Base-by-base conservation (phyloP, 2,329 filamentous ascomycete species). In the Venturia asperata region DNA sequence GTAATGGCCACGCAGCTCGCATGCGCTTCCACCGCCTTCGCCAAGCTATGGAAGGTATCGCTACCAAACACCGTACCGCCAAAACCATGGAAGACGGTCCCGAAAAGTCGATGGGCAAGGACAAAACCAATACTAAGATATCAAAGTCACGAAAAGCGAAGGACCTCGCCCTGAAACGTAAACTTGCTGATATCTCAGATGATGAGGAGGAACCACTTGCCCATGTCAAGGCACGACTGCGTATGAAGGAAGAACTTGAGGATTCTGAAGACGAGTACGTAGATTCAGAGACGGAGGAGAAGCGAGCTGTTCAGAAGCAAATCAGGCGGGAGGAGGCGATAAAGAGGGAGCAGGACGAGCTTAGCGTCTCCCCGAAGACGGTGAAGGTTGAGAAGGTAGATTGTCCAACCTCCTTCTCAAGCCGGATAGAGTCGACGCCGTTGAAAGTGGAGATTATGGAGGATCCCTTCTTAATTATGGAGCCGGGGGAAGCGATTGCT, bases 11-110 rank as follows among this genome's bases (percentile, higher is more conserved):
- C 69, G 82, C 82, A 3, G 82, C 82, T 17, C 79, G 82, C 47
- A 84, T 84, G 82, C 78, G 82, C 37, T 84, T 79, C 70, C 81
- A 79, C 27, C 79, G 82, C 43, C 83, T 83, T 72, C 79, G 77
- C 66, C 76, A 79, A 64, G 80, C 83, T 60, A 81, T 82, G 75
- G 55, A 64, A 21, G 58, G 52, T 17, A 34, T 43, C 43, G 24
- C 39, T 39, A 27, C 58, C n/a, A 47, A 56, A 45, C 15, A 34
- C 10, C 56, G 64, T 15, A 34, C 52, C 19, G 24, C 52, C 1
- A 58, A 58, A 21, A 2, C 47, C 10, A 39, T n/a, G 13, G 30
- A 58, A 7, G 52, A 58, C 9, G 3, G 13, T 30, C 5, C 27
- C 2, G 52, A 37, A 13, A 37, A 37, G 3, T 58, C 52, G 5